Evolutionary conservation across 106 monocot genomes (phyloP), one percentile per base, ranked within the genome.

Genomic region (Iris macrosiphon): DNA sequence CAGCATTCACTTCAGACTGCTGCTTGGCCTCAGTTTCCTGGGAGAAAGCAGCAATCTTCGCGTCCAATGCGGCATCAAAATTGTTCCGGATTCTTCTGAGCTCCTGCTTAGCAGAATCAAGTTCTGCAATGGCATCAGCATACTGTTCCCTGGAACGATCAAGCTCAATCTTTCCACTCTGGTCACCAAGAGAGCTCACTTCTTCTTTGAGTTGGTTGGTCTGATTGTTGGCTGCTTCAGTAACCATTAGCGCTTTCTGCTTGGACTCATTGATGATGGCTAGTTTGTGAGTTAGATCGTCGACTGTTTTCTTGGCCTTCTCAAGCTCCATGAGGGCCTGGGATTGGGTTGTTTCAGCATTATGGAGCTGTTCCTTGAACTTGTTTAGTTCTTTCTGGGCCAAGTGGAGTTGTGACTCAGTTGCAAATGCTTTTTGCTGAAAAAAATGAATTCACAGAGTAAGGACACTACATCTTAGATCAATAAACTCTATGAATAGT

Each of bases 41-140:
- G 46, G 64, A 50, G 8, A 77, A 45, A 17, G 89, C 84, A 40
- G 60, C 40, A 15, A 63, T 60, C 30, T 84, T 80, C 26, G 71
- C 70, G 24, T 77, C 73, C 50, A 64, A 60, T 3, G 79, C 74
- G 34, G 61, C 29, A 34, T 75, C 75, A 63, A 81, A 81, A 61
- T 91, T 85, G 62, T 82, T 73, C 25, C 62, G 59, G 37, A 81
- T 55, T n/a, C 66, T 75, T 40, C 75, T 66, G 25, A 81, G 71
- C 54, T 81, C 80, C 31, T 75, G 75, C 62, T 81, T 81, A 57
- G 80, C 80, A 20, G 71, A 49, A 62, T 81, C 80, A 26, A 81
- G 80, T 51, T 81, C 70, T 18, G 61, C 41, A 33, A 81, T 40
- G 33, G 70, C 66, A 51, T 33, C 75, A 3, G 62, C 66, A 62